Conservation (phyloP, 257 asterid genomes). For the Cinchona pubescens region DNA sequence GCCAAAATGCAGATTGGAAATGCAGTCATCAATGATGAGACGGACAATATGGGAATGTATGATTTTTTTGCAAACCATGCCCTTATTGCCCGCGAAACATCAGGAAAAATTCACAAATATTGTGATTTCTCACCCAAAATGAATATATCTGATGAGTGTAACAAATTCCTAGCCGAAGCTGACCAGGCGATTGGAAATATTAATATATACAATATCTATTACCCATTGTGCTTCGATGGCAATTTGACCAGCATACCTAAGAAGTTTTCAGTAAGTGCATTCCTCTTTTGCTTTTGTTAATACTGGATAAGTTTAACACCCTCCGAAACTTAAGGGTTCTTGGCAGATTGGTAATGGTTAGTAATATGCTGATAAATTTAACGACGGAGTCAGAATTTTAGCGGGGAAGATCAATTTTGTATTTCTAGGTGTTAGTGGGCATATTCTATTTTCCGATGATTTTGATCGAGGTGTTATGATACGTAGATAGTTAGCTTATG, state of each 20-base stretch:
- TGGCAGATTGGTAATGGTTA: neutral
- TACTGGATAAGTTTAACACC: neutral
- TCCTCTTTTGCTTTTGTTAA: neutral
- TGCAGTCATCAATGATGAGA: constrained; percentile 66
- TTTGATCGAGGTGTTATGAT: no score
- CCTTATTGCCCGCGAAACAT: constrained; percentile 48
- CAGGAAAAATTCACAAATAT: constrained; percentile 22
- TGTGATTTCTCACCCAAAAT: constrained; percentile 49
- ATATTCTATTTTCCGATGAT: no score
- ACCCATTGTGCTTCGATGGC: constrained; percentile 46
- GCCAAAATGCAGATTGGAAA: constrained; percentile 60
- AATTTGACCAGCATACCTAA: constrained; percentile 53
- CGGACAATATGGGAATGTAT: constrained; percentile 61
- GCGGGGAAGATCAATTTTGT: no score
- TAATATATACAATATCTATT: constrained; percentile 57
- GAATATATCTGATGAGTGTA: constrained; percentile 25
- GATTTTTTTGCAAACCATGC: constrained; percentile 66
- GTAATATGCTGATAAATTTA: no score
- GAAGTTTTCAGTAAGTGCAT: constrained; percentile 41
- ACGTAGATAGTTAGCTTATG: no score
- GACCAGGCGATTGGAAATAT: constrained; percentile 2
- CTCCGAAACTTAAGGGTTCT: no score
- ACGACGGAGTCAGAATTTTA: neutral
- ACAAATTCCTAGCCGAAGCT: constrained; percentile 21
- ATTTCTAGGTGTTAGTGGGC: no score